Conservation (phyloP, 768 basidiomycete species). For the Kwoniella shandongensis region DNA sequence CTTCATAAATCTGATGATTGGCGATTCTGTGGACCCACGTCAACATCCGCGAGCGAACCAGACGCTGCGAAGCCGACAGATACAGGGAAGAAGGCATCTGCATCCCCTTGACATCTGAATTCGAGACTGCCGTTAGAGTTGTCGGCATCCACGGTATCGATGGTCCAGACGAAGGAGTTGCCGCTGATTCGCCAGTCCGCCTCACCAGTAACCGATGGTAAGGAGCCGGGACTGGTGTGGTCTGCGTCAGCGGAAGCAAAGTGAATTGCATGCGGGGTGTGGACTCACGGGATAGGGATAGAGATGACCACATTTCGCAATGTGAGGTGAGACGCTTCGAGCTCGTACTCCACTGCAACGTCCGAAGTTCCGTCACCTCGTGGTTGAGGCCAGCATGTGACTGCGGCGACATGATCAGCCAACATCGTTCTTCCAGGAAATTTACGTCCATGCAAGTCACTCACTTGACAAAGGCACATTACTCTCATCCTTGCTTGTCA, state of each 20-base stretch:
- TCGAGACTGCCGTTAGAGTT: constrained; percentile 78
- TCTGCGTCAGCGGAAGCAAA: no score
- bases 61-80: constrained; percentile 74
- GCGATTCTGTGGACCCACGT: constrained; percentile 54
- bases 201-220: constrained; percentile 42
- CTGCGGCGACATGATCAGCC: constrained; percentile 55
- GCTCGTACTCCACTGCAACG: constrained; percentile 95
- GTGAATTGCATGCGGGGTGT: constrained; percentile 5
- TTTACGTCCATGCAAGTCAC: no score
- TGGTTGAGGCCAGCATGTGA: constrained; percentile 96
- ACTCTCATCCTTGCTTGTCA: constrained; percentile 85
- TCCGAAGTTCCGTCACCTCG: constrained; percentile 89
- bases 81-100: constrained; percentile 91
- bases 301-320: constrained; percentile 83
- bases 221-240: constrained; percentile 30
- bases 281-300: constrained; percentile 85
- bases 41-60: constrained; percentile 76
- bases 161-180: constrained; percentile 79
- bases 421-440: neutral
- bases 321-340: constrained; percentile 76
- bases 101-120: constrained; percentile 83
- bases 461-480: constrained; percentile 86
- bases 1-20: no score
- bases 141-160: constrained; percentile 64
- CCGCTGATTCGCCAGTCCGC: constrained; percentile 75